Percentiles rank a stretch among this genome's conserved stretches.
These are phyloP conservation scores for Pleomassaria siparia DNA, from an alignment of 2,329 filamentous ascomycete genomes.

Conservation along the genomic window DNA sequence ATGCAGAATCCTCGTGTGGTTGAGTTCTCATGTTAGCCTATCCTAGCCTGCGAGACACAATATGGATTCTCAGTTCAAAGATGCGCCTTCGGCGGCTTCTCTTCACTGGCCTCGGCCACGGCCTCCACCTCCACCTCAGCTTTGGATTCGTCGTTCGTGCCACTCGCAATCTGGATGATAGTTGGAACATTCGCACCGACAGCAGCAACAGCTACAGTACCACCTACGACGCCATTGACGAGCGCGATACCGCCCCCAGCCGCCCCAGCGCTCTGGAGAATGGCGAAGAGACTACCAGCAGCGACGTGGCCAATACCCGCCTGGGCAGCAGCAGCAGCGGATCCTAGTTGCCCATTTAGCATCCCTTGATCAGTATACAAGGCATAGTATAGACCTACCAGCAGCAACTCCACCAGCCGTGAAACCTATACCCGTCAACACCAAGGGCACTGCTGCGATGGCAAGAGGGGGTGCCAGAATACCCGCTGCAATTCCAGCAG, in stretches of 20 bases:
- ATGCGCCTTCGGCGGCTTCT: too few relatives aligned
- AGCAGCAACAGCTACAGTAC: constrained; percentile 6
- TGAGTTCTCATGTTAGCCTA: too few relatives aligned
- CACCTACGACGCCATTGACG: constrained; percentile 16
- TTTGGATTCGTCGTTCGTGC: not conserved
- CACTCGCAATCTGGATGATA: constrained; percentile 7
- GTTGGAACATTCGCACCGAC: constrained; percentile 7
- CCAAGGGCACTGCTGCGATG: constrained; percentile 3
- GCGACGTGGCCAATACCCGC: constrained; percentile 16
- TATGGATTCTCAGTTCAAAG: too few relatives aligned
- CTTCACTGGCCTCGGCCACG: not conserved
- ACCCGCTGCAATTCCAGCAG: constrained; percentile 9
- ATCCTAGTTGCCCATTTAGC: constrained; percentile 10
- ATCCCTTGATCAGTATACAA: not conserved
- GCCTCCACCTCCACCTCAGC: not conserved
- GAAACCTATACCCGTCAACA: constrained; percentile 13
- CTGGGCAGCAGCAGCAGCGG: constrained; percentile 16
- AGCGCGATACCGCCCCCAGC: constrained; percentile 14
- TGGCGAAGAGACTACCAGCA: constrained; percentile 16
- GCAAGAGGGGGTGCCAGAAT: constrained; percentile 7
- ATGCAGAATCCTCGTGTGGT: too few relatives aligned
- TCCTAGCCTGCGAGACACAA: too few relatives aligned
- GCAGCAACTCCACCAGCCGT: constrained; percentile 12
- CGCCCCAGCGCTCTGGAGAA: constrained; percentile 22
- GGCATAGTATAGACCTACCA: constrained; percentile 8